A percentile compares a stretch with the other conserved stretches of the same genome.
phyloP scores from a whole-genome alignment of 345 rosid species.

The Gossypium turneri region DNA sequence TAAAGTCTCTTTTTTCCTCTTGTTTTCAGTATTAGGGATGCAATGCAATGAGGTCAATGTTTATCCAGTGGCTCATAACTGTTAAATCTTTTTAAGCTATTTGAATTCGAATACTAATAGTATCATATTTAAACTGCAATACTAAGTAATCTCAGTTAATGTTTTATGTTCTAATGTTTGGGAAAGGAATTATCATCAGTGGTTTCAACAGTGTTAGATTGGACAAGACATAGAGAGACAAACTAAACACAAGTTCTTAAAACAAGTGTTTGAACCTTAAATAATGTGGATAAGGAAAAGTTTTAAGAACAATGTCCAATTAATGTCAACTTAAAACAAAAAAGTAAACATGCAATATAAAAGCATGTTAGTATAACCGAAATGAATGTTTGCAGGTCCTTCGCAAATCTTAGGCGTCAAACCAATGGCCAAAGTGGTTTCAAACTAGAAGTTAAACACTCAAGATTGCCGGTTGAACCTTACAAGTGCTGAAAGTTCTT shows the following conservation, averaged over 20 bases:
- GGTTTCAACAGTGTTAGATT: background rate
- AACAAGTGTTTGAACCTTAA: background rate
- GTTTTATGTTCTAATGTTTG: background rate
- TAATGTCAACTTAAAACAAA: background rate
- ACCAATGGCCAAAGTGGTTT: constrained; percentile 15
- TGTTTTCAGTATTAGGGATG: background rate
- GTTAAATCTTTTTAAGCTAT: background rate
- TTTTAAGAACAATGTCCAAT: background rate
- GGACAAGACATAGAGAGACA: background rate
- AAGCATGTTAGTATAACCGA: constrained; percentile 6
- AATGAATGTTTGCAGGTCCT: constrained; percentile 18
- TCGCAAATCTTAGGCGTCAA: constrained; percentile 10
- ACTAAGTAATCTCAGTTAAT: background rate
- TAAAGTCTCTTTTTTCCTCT: background rate
- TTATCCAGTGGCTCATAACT: background rate
- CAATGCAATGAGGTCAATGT: background rate
- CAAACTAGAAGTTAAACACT: constrained; percentile 15
- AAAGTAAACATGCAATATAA: background rate
- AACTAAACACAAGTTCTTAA: background rate
- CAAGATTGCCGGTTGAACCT: constrained; percentile 17
- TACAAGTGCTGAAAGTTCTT: constrained; percentile 15
- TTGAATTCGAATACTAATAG: background rate
- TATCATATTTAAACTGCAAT: background rate
- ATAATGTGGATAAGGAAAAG: background rate
- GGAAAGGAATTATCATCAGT: background rate